Conservation (phyloP, 768 basidiomycete species). For the Kwoniella shandongensis region DNA sequence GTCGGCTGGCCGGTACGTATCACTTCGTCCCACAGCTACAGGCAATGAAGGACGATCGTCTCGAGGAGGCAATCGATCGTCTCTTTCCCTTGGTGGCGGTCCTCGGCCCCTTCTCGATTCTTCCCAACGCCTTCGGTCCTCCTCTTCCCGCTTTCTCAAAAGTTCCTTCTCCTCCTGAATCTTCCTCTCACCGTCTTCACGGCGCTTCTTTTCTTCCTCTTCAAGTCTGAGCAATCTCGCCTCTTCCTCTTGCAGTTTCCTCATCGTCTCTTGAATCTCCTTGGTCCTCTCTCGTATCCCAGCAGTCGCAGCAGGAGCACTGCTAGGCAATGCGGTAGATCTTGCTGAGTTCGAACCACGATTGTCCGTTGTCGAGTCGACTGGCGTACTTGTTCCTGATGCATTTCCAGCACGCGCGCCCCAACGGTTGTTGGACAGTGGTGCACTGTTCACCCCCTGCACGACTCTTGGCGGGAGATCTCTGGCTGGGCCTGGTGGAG, state of each 20-base stretch:
- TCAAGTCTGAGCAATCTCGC: constrained; percentile 13
- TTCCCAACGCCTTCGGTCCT: neutral
- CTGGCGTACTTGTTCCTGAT: neutral
- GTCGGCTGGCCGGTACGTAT: neutral
- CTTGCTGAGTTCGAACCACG: too few relatives aligned
- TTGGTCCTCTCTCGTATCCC: neutral
- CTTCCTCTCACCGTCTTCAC: neutral
- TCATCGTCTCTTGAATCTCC: constrained; percentile 9
- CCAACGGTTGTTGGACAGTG: neutral
- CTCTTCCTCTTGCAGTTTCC: constrained; percentile 17
- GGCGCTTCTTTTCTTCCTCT: constrained; percentile 9
- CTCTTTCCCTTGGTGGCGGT: neutral
- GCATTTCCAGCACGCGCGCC: neutral
- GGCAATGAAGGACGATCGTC: neutral
- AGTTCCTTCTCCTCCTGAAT: neutral
- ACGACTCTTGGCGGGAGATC: neutral
- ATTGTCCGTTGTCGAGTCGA: neutral
- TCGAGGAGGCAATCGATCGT: neutral
- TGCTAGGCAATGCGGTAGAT: too few relatives aligned
- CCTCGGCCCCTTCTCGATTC: constrained; percentile 2
- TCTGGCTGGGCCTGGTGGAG: neutral
- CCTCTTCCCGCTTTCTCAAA: constrained; percentile 1
- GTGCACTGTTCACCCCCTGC: neutral
- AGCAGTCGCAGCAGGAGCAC: neutral
- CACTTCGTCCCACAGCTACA: neutral